Percentiles rank a stretch among this genome's conserved stretches.
Conservation (phyloP, 768 basidiomycete species). For the Gloeopeniophorella convolvens region DNA sequence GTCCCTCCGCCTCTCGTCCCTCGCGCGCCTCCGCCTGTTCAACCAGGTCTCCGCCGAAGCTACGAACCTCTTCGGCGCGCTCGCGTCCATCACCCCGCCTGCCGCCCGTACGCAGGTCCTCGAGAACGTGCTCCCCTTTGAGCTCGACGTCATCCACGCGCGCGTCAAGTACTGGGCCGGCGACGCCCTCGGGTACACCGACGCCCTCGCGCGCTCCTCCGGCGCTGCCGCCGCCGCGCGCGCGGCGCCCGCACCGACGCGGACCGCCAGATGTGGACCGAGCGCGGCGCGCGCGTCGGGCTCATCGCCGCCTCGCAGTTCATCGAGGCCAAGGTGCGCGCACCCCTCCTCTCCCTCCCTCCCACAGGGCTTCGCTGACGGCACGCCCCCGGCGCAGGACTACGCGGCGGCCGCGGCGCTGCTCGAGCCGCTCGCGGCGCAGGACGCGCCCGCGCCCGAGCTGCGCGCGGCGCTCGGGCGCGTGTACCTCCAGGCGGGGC, state of each 20-base stretch:
- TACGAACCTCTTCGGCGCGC: slow-evolving; percentile 68
- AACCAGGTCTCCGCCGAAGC: slow-evolving; percentile 85
- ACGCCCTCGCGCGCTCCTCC: slow-evolving; percentile 60
- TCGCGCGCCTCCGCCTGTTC: slow-evolving; percentile 76
- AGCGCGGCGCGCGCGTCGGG: slow-evolving; percentile 67
- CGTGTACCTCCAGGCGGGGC: slow-evolving; percentile 68
- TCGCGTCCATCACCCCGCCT: slow-evolving; percentile 49
- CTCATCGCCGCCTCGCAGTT: slow-evolving; percentile 78
- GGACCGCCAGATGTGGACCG: slow-evolving; percentile 62
- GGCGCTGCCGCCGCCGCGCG: slow-evolving; percentile 45
- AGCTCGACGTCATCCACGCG: slow-evolving; percentile 60
- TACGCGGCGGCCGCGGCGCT: slow-evolving; percentile 59
- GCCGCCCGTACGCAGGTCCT: slow-evolving; percentile 54
- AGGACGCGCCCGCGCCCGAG: slow-evolving; percentile 38
- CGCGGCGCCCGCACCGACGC: slow-evolving; percentile 31
- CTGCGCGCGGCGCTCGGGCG: slow-evolving; percentile 66
- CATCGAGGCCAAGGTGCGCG: slow-evolving; percentile 72
- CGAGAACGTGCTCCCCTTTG: slow-evolving; percentile 49
- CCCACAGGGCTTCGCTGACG: background rate
- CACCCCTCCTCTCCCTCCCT: background rate
- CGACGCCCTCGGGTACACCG: slow-evolving; percentile 74
- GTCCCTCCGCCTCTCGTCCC: slow-evolving; percentile 74
- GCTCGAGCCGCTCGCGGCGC: slow-evolving; percentile 56
- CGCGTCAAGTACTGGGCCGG: slow-evolving; percentile 77
- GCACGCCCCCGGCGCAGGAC: slow-evolving; percentile 44